A percentile compares a stretch with the other conserved stretches of the same genome.
Conservation (phyloP, 192 early-diverging fungal genomes). For the Coemansia sp. region DNA sequence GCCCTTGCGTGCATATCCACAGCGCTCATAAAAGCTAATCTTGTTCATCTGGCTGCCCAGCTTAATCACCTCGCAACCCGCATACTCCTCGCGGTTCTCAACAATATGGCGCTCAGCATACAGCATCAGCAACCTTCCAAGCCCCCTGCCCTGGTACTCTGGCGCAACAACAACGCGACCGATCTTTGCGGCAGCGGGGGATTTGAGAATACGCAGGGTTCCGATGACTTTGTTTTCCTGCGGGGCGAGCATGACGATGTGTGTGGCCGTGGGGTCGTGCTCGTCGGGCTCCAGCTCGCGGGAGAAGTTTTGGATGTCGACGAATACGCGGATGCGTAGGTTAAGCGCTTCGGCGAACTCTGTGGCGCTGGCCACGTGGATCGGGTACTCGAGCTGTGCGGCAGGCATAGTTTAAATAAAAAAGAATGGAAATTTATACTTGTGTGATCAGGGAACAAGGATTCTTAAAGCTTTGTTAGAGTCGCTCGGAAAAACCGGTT, state of each 20-base stretch:
- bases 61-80: background rate
- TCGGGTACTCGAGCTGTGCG: slow-evolving; percentile 6
- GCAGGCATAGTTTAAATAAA: background rate
- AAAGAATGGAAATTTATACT: too few relatives aligned
- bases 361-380: slow-evolving; percentile 16
- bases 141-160: slow-evolving; percentile 38
- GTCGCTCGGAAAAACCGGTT: too few relatives aligned
- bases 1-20: slow-evolving; percentile 29
- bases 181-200: slow-evolving; percentile 16
- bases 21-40: slow-evolving; percentile 32
- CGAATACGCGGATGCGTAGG: slow-evolving; percentile 34
- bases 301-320: slow-evolving; percentile 39
- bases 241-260: slow-evolving; percentile 19
- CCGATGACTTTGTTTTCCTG: slow-evolving; percentile 18
- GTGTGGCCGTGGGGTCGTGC: slow-evolving; percentile 19
- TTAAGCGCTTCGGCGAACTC: slow-evolving; percentile 22
- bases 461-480: too few relatives aligned
- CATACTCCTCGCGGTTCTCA: background rate
- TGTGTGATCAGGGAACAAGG: background rate
- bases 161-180: slow-evolving; percentile 39
- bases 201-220: slow-evolving; percentile 24
- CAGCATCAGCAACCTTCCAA: slow-evolving; percentile 22
- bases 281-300: slow-evolving; percentile 28
- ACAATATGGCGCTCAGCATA: slow-evolving; percentile 15
- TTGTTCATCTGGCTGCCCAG: slow-evolving; percentile 45